phyloP scores from a whole-genome alignment of 2,329 filamentous ascomycete genomes.

The Bertia moriformis region DNA sequence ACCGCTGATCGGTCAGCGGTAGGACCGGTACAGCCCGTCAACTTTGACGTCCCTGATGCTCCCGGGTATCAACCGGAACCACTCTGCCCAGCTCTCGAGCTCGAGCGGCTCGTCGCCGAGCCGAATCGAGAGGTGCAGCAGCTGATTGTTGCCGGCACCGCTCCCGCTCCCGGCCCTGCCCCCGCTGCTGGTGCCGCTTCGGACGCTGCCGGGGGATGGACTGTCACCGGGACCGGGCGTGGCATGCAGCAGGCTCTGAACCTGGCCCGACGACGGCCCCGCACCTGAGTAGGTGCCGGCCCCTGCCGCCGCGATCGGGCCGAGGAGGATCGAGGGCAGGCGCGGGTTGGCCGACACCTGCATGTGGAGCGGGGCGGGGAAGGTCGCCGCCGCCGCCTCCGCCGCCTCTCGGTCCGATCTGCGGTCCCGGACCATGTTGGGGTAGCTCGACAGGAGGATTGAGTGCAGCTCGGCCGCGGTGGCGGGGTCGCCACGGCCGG shows the following conservation, averaged over 20 bases:
- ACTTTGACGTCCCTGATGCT: conserved; percentile 38
- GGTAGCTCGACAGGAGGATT: conserved; percentile 33
- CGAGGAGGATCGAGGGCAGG: conserved; percentile 39
- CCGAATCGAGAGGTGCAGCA: conserved; percentile 33
- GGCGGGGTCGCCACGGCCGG: conserved; percentile 27
- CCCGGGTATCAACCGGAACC: conserved; percentile 42
- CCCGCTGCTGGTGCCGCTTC: too few species aligned
- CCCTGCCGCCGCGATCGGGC: conserved; percentile 30
- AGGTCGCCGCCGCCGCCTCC: conserved; percentile 29
- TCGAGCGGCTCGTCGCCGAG: conserved; percentile 34
- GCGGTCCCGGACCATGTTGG: conserved; percentile 33
- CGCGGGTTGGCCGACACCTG: conserved; percentile 37
- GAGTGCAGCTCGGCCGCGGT: conserved; percentile 38
- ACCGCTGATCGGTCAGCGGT: too few species aligned
- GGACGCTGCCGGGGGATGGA: too few species aligned
- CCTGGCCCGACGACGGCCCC: conserved; percentile 23
- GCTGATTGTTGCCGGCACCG: conserved; percentile 23
- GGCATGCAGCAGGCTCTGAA: too few species aligned
- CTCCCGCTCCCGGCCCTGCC: too few species aligned
- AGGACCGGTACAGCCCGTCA: conserved; percentile 27
- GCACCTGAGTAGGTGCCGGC: conserved; percentile 19
- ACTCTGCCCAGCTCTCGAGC: conserved; percentile 39
- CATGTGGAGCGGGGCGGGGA: conserved; percentile 37
- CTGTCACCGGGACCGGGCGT: too few species aligned
- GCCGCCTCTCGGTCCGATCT: conserved; percentile 28